Conservation (phyloP, 192 early-diverging fungal species). For the Podila minutissima region DNA sequence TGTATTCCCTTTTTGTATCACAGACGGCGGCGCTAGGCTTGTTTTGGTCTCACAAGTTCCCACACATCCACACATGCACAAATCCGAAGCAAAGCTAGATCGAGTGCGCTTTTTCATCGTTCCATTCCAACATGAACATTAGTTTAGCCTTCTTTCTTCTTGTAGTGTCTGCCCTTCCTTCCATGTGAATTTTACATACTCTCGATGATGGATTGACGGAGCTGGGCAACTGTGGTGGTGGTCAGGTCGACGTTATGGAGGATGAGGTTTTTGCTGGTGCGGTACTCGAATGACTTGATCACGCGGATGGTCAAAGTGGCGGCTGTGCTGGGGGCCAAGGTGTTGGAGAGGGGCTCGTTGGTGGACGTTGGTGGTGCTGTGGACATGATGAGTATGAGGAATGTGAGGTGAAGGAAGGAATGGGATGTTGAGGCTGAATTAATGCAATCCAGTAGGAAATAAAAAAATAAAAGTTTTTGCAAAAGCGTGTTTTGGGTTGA, state of each 20-base stretch:
- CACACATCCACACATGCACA: constrained; percentile 9
- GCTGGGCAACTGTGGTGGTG: constrained; percentile 69
- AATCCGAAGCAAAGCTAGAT: background rate
- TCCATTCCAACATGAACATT: background rate
- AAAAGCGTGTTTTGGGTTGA: background rate
- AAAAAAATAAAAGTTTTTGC: background rate
- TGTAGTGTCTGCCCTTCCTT: too few species aligned
- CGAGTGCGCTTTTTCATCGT: background rate
- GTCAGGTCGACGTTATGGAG: constrained; percentile 76
- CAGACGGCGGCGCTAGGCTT: background rate
- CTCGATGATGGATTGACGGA: constrained; percentile 64
- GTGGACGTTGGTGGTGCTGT: constrained; percentile 4
- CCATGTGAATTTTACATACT: constrained; percentile 50
- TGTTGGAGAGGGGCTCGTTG: constrained; percentile 55
- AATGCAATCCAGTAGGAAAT: background rate
- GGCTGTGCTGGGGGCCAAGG: constrained; percentile 53
- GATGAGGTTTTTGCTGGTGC: constrained; percentile 85
- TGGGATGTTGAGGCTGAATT: background rate
- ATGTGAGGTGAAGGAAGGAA: background rate
- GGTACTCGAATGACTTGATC: constrained; percentile 93
- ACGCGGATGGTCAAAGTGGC: constrained; percentile 83
- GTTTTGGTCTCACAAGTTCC: background rate
- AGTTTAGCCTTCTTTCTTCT: too few species aligned
- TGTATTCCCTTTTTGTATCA: background rate
- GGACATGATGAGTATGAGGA: background rate